These are phyloP conservation scores for Globisporangium abappressorium DNA, from an alignment of 352 stramenopile species.

Conservation along the genomic window DNA sequence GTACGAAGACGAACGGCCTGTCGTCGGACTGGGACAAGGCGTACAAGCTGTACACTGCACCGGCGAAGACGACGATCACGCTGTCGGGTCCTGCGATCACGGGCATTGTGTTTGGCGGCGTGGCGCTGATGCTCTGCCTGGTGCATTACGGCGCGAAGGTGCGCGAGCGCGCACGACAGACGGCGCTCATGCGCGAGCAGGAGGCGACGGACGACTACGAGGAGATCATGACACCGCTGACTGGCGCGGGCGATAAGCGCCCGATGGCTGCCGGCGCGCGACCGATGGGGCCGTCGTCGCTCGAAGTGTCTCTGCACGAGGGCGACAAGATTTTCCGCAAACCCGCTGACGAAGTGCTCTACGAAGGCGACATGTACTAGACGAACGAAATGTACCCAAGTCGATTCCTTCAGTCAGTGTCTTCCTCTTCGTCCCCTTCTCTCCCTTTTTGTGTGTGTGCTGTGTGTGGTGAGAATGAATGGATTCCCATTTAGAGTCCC, in stretches of 20 bases:
- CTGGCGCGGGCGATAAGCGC: slow-evolving; percentile 58
- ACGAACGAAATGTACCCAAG: neutral
- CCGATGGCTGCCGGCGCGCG: slow-evolving; percentile 51
- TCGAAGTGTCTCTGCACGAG: slow-evolving; percentile 85
- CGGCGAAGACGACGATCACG: slow-evolving; percentile 40
- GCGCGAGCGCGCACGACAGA: slow-evolving; percentile 75
- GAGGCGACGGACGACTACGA: slow-evolving; percentile 88
- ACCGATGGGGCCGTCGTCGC: slow-evolving; percentile 53
- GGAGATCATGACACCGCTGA: slow-evolving; percentile 89
- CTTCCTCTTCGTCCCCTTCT: neutral
- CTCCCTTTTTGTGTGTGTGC: slow-evolving; percentile 5
- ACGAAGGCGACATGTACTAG: slow-evolving; percentile 90
- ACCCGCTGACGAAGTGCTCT: slow-evolving; percentile 78
- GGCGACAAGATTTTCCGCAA: slow-evolving; percentile 89
- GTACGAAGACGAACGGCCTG: slow-evolving; percentile 47
- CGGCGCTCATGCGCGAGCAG: slow-evolving; percentile 84
- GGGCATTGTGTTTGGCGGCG: slow-evolving; percentile 78
- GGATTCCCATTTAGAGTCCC: neutral
- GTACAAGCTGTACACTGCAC: slow-evolving; percentile 69
- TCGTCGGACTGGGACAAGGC: slow-evolving; percentile 68
- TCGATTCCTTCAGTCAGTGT: neutral
- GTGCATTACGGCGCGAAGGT: slow-evolving; percentile 85
- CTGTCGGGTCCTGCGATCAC: slow-evolving; percentile 71
- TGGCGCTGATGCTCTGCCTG: slow-evolving; percentile 75
- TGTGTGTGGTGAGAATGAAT: neutral